A percentile compares a stretch with the other conserved stretches of the same genome.
Evolutionary conservation across 2,329 filamentous ascomycete genomes (phyloP).

Genomic region (Lasiodiplodia citricola): DNA sequence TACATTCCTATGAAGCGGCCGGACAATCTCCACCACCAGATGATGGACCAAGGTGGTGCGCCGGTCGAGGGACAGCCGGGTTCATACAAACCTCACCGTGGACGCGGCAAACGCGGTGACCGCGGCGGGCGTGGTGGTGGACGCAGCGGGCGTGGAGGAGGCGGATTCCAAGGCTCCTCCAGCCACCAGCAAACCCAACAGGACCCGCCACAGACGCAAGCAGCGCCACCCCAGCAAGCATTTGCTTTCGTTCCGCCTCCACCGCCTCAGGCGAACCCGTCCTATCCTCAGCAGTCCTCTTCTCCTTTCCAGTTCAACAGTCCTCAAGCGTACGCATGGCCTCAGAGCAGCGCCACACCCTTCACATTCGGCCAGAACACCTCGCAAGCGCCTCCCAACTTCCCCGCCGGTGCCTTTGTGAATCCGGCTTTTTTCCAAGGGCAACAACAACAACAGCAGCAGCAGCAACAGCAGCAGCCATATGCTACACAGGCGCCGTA

Average conservation of each 20-base stretch:
- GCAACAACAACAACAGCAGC: constrained; percentile 31
- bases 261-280: not conserved
- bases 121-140: constrained; percentile 35
- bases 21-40: constrained; percentile 53
- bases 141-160: constrained; percentile 37
- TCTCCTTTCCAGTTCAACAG: constrained; percentile 24
- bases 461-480: constrained; percentile 19
- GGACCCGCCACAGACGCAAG: constrained; percentile 6
- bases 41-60: constrained; percentile 43
- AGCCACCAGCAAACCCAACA: constrained; percentile 7
- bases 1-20: constrained; percentile 55
- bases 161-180: constrained; percentile 23
- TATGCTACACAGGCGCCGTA: constrained; percentile 2
- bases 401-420: constrained; percentile 37
- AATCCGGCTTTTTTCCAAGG: constrained; percentile 40
- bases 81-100: constrained; percentile 37
- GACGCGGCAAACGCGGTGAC: constrained; percentile 35
- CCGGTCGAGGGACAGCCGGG: constrained; percentile 41
- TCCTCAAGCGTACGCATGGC: constrained; percentile 26
- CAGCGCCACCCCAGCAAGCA: constrained; percentile 2
- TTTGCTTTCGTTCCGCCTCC: constrained; percentile 7
- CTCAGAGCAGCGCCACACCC: constrained; percentile 14
- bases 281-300: not conserved
- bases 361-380: constrained; percentile 13
- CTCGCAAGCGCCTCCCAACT: constrained; percentile 27